Evolutionary conservation across 2,329 filamentous ascomycete genomes (phyloP).

Genomic region (Fonsecaea erecta): DNA sequence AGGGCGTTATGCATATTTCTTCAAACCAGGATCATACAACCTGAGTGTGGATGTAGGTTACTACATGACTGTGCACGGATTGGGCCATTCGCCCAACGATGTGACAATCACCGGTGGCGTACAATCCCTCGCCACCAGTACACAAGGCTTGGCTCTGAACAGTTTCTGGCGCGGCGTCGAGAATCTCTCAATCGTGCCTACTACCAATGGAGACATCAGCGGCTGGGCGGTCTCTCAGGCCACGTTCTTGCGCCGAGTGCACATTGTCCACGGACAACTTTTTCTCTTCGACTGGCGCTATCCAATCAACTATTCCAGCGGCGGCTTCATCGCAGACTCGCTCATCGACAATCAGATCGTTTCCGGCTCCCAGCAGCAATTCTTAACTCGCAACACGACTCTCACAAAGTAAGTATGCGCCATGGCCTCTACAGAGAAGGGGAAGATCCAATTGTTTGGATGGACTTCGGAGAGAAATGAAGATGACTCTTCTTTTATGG

Average conservation of each 20-base stretch:
- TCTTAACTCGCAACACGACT: neutral
- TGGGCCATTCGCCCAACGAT: neutral
- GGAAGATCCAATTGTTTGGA: too few species aligned
- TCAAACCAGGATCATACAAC: neutral
- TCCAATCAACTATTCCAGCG: neutral
- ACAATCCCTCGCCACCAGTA: neutral
- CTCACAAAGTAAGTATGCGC: neutral
- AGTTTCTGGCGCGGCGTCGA: conserved; percentile 1
- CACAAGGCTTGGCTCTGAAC: neutral
- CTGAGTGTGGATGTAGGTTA: neutral
- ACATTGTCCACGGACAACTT: neutral
- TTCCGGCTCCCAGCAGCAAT: conserved; percentile 1
- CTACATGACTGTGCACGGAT: neutral
- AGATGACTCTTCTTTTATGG: too few species aligned
- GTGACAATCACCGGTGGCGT: neutral
- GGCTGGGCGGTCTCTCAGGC: neutral
- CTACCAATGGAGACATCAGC: neutral
- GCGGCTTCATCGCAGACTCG: neutral
- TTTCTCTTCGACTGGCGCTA: conserved; percentile 2
- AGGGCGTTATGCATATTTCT: neutral
- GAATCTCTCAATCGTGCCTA: neutral
- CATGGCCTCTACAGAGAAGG: neutral
- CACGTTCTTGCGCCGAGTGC: neutral
- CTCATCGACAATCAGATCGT: neutral
- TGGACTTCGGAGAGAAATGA: too few species aligned